A percentile compares a stretch with the other conserved stretches of the same genome.
These are phyloP conservation scores for Metschnikowia shivogae DNA, from an alignment of 805 yeast genomes.

Conservation along the genomic window DNA sequence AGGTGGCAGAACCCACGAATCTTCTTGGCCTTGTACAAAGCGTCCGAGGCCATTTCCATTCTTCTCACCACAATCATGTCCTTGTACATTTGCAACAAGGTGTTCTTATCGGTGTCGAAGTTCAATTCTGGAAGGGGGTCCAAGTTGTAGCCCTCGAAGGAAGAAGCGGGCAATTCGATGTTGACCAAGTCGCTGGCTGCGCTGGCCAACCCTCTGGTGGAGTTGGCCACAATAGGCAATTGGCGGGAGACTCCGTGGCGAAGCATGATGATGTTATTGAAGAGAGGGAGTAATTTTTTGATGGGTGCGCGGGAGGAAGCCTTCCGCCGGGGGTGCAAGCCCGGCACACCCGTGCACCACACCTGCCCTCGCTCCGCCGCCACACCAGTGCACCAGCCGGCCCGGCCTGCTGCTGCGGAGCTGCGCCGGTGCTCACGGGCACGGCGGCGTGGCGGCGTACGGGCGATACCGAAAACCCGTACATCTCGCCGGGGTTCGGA, in stretches of 20 bases:
- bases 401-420: too few species aligned
- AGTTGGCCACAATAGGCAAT: slow-evolving; percentile 18
- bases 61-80: slow-evolving; percentile 93
- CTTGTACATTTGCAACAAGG: slow-evolving; percentile 88
- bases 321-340: slow-evolving; percentile 22
- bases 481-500: too few species aligned
- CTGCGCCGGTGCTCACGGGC: too few species aligned
- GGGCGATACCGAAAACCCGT: too few species aligned
- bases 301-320: slow-evolving; percentile 19
- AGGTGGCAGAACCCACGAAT: slow-evolving; percentile 99
- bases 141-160: slow-evolving; percentile 83
- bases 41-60: slow-evolving; percentile 99
- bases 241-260: slow-evolving; percentile 17
- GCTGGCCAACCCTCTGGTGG: slow-evolving; percentile 35
- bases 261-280: slow-evolving; percentile 11
- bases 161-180: slow-evolving; percentile 68
- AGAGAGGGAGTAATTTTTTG: neutral
- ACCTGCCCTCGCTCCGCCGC: too few species aligned
- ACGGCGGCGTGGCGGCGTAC: too few species aligned
- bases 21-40: slow-evolving; percentile 95
- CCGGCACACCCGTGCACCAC: slow-evolving; percentile 10
- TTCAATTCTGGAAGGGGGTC: slow-evolving; percentile 60
- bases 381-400: too few species aligned
- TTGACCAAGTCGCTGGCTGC: slow-evolving; percentile 34
- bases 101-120: slow-evolving; percentile 75